Conservation (phyloP, 345 rosid genomes). For the Populus alba region DNA sequence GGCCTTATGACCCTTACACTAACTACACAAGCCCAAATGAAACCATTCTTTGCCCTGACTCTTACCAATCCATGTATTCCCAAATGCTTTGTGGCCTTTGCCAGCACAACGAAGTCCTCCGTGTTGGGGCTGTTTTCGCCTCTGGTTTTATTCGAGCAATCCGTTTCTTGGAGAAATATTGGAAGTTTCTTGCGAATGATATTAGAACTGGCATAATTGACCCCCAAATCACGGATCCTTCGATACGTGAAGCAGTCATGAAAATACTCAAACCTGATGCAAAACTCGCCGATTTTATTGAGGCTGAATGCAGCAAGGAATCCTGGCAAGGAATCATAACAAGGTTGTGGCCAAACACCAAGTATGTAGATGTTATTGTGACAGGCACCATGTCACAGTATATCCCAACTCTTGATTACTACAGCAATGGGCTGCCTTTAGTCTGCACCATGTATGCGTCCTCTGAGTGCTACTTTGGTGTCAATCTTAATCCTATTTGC, state of each 20-base stretch:
- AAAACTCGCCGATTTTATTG: slow-evolving; percentile 43
- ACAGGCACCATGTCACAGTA: slow-evolving; percentile 99
- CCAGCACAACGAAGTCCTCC: slow-evolving; percentile 45
- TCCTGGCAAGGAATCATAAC: slow-evolving; percentile 56
- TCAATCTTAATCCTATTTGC: slow-evolving; percentile 77
- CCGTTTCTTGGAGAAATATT: slow-evolving; percentile 48
- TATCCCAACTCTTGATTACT: slow-evolving; percentile 86
- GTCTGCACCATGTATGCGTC: slow-evolving; percentile 99
- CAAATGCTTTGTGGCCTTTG: slow-evolving; percentile 58
- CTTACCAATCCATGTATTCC: slow-evolving; percentile 58
- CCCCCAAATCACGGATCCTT: slow-evolving; percentile 38
- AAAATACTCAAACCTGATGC: slow-evolving; percentile 42
- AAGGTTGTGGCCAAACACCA: slow-evolving; percentile 53
- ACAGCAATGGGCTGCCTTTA: slow-evolving; percentile 80
- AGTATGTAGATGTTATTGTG: slow-evolving; percentile 86
- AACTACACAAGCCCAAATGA: slow-evolving; percentile 56
- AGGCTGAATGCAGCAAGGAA: slow-evolving; percentile 35
- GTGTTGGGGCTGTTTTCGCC: slow-evolving; percentile 61
- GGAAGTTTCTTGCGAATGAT: slow-evolving; percentile 40
- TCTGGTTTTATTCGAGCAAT: slow-evolving; percentile 61
- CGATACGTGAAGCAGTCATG: slow-evolving; percentile 40
- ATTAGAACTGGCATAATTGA: slow-evolving; percentile 39
- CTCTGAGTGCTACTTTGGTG: slow-evolving; percentile 92
- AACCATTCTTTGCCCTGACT: slow-evolving; percentile 54
- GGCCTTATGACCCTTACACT: slow-evolving; percentile 50